A percentile compares a stretch with the other conserved stretches of the same genome.
phyloP scores from a whole-genome alignment of 1,284 basidiomycete species.

The Trichosporon coremiiforme region DNA sequence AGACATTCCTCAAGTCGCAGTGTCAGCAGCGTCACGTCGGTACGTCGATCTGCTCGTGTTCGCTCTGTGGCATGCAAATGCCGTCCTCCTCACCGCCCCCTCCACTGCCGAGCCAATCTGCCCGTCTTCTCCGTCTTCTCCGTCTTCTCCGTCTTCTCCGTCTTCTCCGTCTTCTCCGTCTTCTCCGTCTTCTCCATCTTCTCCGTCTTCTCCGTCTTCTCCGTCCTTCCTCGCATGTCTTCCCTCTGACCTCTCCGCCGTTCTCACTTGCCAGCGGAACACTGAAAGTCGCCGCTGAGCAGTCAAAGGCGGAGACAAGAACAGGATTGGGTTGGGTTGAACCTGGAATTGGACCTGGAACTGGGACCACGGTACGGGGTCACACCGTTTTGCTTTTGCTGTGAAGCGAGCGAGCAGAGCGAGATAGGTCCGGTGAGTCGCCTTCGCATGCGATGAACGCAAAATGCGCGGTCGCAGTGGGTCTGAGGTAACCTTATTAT shows the following conservation, averaged over 20 bases:
- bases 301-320: neutral
- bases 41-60: neutral
- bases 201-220: no score
- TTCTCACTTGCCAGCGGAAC: no score
- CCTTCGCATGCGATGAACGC: neutral
- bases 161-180: no score
- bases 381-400: no score
- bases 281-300: neutral
- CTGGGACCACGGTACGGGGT: neutral
- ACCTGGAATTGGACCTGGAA: slow-evolving; percentile 1
- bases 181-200: no score
- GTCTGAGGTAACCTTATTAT: neutral
- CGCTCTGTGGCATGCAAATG: neutral
- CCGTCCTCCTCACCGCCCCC: neutral
- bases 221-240: no score
- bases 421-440: neutral
- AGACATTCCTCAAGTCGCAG: neutral
- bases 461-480: neutral
- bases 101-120: neutral
- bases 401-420: neutral
- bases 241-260: no score
- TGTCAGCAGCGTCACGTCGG: neutral
- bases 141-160: no score
- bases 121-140: neutral
- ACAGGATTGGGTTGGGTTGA: neutral